Evolutionary conservation across 208 protist genomes (phyloP).

Genomic region (Angomonas deanei): DNA sequence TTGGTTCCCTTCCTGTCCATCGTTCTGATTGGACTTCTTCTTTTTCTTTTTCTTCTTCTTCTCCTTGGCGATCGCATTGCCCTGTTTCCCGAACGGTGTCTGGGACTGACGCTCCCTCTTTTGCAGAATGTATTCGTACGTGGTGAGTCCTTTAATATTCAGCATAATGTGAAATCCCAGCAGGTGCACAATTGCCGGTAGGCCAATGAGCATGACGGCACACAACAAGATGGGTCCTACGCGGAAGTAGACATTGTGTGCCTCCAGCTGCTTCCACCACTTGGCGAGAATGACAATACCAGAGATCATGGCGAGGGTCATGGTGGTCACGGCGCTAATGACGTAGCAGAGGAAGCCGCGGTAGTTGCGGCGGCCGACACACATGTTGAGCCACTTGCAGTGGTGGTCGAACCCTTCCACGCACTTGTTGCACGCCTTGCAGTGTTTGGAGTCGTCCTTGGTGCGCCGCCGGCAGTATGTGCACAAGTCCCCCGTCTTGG

Average conservation of each 20-base stretch:
- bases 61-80: background rate
- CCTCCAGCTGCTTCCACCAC: conserved; percentile 51
- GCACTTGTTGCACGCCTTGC: conserved; percentile 85
- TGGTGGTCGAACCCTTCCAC: conserved; percentile 87
- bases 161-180: conserved; percentile 61
- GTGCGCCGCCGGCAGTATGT: conserved; percentile 45
- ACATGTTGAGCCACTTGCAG: conserved; percentile 89
- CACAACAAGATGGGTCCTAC: conserved; percentile 41
- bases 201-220: conserved; percentile 22
- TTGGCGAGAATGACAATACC: conserved; percentile 34
- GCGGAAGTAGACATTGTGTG: conserved; percentile 50
- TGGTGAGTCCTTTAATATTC: conserved; percentile 27
- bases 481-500: conserved; percentile 46
- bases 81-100: background rate
- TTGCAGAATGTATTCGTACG: conserved; percentile 56
- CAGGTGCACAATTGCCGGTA: conserved; percentile 44
- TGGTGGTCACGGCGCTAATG: conserved; percentile 16
- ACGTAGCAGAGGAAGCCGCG: conserved; percentile 59
- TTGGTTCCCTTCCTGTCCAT: background rate
- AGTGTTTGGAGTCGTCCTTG: conserved; percentile 53
- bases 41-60: background rate
- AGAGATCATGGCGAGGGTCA: conserved; percentile 17
- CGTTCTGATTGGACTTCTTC: background rate
- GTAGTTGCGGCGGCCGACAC: conserved; percentile 82
- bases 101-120: conserved; percentile 22